These are phyloP conservation scores for Leccinum broughii DNA, from an alignment of 768 basidiomycete species.

Conservation along the genomic window DNA sequence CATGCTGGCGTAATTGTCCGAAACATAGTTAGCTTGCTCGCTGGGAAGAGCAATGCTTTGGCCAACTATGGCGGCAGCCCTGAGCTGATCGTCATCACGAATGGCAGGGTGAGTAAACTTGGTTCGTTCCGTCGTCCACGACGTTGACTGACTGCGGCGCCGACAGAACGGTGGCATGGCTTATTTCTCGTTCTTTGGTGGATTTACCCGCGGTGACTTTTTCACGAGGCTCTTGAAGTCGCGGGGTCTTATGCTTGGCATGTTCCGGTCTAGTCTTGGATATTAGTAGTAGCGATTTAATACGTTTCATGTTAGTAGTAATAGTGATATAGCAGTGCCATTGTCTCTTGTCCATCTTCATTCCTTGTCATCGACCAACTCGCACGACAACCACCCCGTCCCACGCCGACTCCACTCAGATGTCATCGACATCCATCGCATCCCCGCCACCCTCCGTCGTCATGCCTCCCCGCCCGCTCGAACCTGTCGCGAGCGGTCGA, in stretches of 20 bases:
- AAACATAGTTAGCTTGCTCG: constrained; percentile 50
- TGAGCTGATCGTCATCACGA: constrained; percentile 56
- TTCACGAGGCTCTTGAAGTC: constrained; percentile 44
- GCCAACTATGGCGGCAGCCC: constrained; percentile 49
- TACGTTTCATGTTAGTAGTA: constrained; percentile 18
- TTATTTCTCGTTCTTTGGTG: constrained; percentile 45
- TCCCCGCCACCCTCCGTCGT: constrained; percentile 24
- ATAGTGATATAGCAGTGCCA: not conserved
- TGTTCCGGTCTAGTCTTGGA: constrained; percentile 31
- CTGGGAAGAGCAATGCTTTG: constrained; percentile 32
- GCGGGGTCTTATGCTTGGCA: constrained; percentile 27
- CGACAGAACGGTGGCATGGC: constrained; percentile 40
- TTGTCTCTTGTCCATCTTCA: constrained; percentile 11
- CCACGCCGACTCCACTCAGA: constrained; percentile 11
- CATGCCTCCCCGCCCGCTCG: constrained; percentile 18
- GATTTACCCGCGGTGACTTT: constrained; percentile 47
- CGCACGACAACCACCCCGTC: not conserved
- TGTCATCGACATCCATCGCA: constrained; percentile 12
- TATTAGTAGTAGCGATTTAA: constrained; percentile 19
- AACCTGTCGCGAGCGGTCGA: constrained; percentile 29
- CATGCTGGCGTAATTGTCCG: constrained; percentile 48
- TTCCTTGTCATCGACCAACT: constrained; percentile 7
- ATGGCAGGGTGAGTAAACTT: constrained; percentile 47
- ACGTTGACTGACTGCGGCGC: constrained; percentile 6
- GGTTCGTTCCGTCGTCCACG: not conserved